Evolutionary conservation across 1,284 basidiomycete genomes (phyloP).

Genomic region (Athelia sp.): DNA sequence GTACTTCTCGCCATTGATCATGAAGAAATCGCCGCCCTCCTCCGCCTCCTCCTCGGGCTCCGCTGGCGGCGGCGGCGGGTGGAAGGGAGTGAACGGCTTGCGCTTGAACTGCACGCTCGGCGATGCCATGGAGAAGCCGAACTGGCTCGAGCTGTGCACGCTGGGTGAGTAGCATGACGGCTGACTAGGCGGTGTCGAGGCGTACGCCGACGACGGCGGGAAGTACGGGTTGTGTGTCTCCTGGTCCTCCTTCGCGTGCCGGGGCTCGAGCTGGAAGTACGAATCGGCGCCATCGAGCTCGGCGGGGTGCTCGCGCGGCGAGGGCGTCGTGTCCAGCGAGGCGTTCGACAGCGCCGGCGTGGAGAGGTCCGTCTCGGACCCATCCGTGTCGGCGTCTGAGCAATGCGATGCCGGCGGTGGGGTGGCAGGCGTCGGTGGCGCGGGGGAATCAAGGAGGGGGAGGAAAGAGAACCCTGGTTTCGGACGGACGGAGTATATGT

Average conservation of each 20-base stretch:
- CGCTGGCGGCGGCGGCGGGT: too few species aligned
- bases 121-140: too few species aligned
- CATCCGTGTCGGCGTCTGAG: background rate
- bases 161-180: too few species aligned
- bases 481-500: conserved; percentile 6
- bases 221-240: background rate
- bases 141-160: too few species aligned
- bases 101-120: too few species aligned
- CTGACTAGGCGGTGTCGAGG: background rate
- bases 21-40: too few species aligned
- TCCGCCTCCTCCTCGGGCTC: too few species aligned
- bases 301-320: conserved; percentile 25
- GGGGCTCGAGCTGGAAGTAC: conserved; percentile 1
- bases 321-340: conserved; percentile 32
- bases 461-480: conserved; percentile 34
- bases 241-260: background rate
- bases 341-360: conserved; percentile 34
- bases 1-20: too few species aligned
- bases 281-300: background rate
- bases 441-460: conserved; percentile 34
- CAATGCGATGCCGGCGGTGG: background rate
- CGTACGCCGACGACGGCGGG: background rate
- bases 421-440: conserved; percentile 7
- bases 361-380: conserved; percentile 19
- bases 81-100: too few species aligned